Evolutionary conservation across 2,329 filamentous ascomycete genomes (phyloP).

Genomic region (Pyricularia sp.): DNA sequence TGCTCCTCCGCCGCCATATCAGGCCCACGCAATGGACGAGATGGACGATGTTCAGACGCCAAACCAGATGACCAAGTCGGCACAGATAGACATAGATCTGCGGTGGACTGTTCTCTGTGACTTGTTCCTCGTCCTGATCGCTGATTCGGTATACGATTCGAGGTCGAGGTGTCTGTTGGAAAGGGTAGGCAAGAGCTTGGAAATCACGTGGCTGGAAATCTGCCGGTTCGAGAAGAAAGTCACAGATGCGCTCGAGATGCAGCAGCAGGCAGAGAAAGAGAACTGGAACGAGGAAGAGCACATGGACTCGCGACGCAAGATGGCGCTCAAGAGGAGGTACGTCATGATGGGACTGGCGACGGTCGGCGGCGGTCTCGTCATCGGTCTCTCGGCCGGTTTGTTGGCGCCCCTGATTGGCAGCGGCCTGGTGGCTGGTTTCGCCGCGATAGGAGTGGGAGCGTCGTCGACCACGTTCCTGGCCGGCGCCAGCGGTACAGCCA

Average conservation of each 20-base stretch:
- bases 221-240: constrained; percentile 95
- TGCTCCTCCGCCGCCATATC: constrained; percentile 48
- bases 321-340: constrained; percentile 72
- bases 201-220: constrained; percentile 84
- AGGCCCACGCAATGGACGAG: constrained; percentile 57
- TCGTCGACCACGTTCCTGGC: constrained; percentile 91
- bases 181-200: constrained; percentile 68
- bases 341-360: constrained; percentile 96
- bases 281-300: constrained; percentile 97
- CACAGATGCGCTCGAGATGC: constrained; percentile 95
- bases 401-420: constrained; percentile 90
- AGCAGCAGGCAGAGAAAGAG: constrained; percentile 86
- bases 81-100: constrained; percentile 89
- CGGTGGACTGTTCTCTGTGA: constrained; percentile 97
- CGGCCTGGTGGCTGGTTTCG: constrained; percentile 88
- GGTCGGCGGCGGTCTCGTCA: constrained; percentile 88
- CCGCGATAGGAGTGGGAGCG: constrained; percentile 85
- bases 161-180: constrained; percentile 80
- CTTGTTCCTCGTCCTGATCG: constrained; percentile 88
- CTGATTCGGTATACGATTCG: constrained; percentile 89
- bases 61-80: constrained; percentile 69
- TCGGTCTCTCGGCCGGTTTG: constrained; percentile 86
- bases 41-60: constrained; percentile 74
- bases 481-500: constrained; percentile 82
- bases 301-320: constrained; percentile 76